Evolutionary conservation across 2,329 filamentous ascomycete genomes (phyloP).

Genomic region (Penicillium sclerotigenum): DNA sequence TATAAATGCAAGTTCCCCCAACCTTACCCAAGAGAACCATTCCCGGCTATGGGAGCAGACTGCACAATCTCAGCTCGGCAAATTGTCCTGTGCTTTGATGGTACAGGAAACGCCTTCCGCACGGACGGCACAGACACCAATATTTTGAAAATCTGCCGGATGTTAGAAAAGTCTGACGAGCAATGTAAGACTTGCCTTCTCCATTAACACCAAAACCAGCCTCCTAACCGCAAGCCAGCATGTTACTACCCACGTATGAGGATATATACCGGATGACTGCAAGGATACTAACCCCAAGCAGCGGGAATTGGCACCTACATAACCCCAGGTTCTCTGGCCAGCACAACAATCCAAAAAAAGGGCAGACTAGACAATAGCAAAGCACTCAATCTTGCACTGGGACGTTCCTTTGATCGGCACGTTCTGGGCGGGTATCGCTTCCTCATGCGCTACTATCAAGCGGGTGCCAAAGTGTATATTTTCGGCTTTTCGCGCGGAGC

Average conservation of each 20-base stretch:
- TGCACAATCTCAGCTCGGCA: not conserved
- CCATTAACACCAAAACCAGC: too few species aligned
- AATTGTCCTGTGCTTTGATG: constrained; percentile 38
- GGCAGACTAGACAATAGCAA: constrained; percentile 10
- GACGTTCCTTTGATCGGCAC: constrained; percentile 72
- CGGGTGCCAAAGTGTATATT: constrained; percentile 58
- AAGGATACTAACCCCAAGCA: not conserved
- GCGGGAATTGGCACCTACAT: constrained; percentile 39
- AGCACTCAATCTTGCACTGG: constrained; percentile 63
- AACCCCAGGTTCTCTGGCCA: constrained; percentile 22
- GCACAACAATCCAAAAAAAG: constrained; percentile 12
- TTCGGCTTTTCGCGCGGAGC: constrained; percentile 69
- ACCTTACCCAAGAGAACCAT: not conserved
- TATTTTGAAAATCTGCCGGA: constrained; percentile 43
- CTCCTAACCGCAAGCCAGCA: constrained; percentile 5
- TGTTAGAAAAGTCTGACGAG: constrained; percentile 34
- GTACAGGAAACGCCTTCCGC: constrained; percentile 41
- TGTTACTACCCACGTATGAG: constrained; percentile 31
- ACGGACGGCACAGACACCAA: constrained; percentile 43
- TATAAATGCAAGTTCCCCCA: not conserved
- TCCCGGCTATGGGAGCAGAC: not conserved
- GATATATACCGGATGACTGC: not conserved
- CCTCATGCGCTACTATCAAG: constrained; percentile 65
- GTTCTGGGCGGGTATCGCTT: constrained; percentile 76
- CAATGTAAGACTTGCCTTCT: constrained; percentile 13